A percentile compares a stretch with the other conserved stretches of the same genome.
phyloP scores from a whole-genome alignment of 805 yeast species.

The Schwanniomyces pseudopolymorphus region DNA sequence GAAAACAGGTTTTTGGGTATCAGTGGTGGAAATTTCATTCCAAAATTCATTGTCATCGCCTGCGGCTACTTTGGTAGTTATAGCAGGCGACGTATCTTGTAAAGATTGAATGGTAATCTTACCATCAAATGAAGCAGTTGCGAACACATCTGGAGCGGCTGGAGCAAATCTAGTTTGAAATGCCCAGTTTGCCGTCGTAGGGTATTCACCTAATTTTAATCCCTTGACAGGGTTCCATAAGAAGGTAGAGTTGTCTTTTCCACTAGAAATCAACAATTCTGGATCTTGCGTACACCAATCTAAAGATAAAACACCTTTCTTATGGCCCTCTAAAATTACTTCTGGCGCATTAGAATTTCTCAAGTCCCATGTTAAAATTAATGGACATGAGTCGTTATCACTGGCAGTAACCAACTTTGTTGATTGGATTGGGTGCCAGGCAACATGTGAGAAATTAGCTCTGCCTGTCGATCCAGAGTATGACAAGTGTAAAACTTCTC shows the following conservation, averaged over 20 bases:
- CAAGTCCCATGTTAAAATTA: constrained; percentile 88
- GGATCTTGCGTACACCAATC: constrained; percentile 94
- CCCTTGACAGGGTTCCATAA: constrained; percentile 90
- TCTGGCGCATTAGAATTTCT: constrained; percentile 94
- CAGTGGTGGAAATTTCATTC: constrained; percentile 70
- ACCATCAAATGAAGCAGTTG: constrained; percentile 85
- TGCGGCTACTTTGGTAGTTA: constrained; percentile 40
- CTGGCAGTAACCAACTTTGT: constrained; percentile 88
- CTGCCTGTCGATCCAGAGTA: constrained; percentile 57
- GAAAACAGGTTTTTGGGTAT: constrained; percentile 71
- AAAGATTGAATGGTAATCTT: constrained; percentile 77
- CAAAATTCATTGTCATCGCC: constrained; percentile 78
- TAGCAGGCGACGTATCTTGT: constrained; percentile 77
- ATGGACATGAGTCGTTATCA: constrained; percentile 75
- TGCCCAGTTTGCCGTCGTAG: constrained; percentile 91
- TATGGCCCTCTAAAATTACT: constrained; percentile 70
- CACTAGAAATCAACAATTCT: constrained; percentile 77
- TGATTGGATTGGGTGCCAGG: constrained; percentile 92
- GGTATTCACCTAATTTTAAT: constrained; percentile 76
- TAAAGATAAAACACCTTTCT: constrained; percentile 81
- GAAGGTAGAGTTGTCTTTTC: constrained; percentile 83
- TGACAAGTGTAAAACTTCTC: constrained; percentile 84
- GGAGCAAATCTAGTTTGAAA: constrained; percentile 90
- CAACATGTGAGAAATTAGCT: constrained; percentile 76
- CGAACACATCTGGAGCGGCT: constrained; percentile 82